Percentiles rank a stretch among this genome's conserved stretches.
phyloP scores from a whole-genome alignment of 2,329 filamentous ascomycete genomes.

The Bipolaris victoriae region DNA sequence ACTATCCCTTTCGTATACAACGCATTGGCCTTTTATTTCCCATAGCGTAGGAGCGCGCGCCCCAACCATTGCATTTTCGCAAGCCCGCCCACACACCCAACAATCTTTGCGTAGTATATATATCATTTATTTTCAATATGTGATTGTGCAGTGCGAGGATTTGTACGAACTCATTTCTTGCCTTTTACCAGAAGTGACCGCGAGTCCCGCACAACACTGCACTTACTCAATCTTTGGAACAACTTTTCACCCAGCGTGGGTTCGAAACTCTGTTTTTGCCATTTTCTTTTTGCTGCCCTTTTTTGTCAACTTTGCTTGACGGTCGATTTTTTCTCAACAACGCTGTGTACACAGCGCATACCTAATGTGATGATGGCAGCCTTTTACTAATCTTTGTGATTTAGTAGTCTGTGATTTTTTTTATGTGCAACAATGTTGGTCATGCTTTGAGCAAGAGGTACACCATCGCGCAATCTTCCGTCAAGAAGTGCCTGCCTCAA shows the following conservation, averaged over 20 bases:
- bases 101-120: neutral
- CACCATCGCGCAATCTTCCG: neutral
- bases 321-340: slow-evolving; percentile 1
- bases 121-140: slow-evolving; percentile 1
- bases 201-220: slow-evolving; percentile 67
- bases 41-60: neutral
- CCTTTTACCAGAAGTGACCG: slow-evolving; percentile 82
- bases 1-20: neutral
- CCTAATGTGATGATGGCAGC: no score
- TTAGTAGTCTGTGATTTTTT: neutral
- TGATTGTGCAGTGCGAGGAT: slow-evolving; percentile 68
- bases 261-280: slow-evolving; percentile 52
- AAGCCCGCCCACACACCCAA: no score
- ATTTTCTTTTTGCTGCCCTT: slow-evolving; percentile 13
- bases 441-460: no score
- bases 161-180: slow-evolving; percentile 77
- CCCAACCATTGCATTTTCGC: neutral
- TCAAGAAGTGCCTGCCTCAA: neutral
- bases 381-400: neutral
- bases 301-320: neutral
- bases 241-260: slow-evolving; percentile 39
- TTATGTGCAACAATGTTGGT: neutral
- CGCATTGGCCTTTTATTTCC: neutral
- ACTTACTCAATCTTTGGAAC: slow-evolving; percentile 65
- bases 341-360: neutral